Base-by-base conservation (phyloP, 345 rosid species). In the Heritiera fomes region DNA sequence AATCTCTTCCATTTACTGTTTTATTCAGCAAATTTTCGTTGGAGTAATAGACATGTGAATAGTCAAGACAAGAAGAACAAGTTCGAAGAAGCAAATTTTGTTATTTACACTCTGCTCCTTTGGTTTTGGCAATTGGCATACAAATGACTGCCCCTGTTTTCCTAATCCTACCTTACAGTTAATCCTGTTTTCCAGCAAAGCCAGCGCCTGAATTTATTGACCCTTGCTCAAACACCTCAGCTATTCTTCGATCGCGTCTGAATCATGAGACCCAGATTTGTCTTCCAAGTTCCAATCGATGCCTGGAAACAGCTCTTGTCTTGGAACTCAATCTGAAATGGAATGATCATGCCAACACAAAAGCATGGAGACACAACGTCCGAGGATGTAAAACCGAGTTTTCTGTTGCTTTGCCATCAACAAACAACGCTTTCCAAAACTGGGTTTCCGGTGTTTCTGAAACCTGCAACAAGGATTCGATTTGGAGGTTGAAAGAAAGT, bases 351-450 rank as follows among this genome's bases (percentile, higher is more conserved):
- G 89, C 97, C 97, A 94, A 32, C 95, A 93, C 11, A 95, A 82
- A 47, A 95, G 90, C 98, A 95, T 93, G 71, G 88, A 86, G 85
- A 91, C 77, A 84, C 97, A 95, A 10, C 98, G 95, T 13, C 90
- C 88, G 1, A 95, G 85, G 75, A 93, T 93, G 77, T 91, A 95
- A 74, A 91, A 85, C 3, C 97, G 90, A 63, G 94, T 90, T 82
- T 90, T 91, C 66, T 90, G 98, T 56, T 95, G 98, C 79, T 91
- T 95, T 3, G 84, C 91, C 90, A 91, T 81, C n/a, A 18, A 40
- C 79, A 86, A 75, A 28, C 93, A 90, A 65, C 87, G 87, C 32
- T 85, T 86, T 47, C 86, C 20, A 43, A 93, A 59, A 43, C 90
- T 78, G 8, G 81, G 75, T 75, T 83, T 89, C 74, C 78, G 67